phyloP scores from a whole-genome alignment of 345 rosid genomes.

The Eucalyptus regnans region DNA sequence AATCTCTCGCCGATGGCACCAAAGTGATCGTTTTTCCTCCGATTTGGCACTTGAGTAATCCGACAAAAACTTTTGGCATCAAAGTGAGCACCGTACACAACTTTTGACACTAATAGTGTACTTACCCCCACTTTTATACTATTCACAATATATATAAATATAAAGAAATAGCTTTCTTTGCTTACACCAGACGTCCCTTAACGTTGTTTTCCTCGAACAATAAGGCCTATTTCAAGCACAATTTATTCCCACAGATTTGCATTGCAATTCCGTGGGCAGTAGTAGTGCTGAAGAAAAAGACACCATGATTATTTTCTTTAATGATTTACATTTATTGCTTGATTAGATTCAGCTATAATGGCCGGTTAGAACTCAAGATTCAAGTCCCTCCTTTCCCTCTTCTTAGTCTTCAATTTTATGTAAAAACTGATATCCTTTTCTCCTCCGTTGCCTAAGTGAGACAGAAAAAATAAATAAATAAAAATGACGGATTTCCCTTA shows the following conservation, averaged over 20 bases:
- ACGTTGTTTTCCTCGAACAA: neutral
- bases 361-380: neutral
- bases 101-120: too few relatives aligned
- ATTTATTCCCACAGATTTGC: neutral
- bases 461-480: neutral
- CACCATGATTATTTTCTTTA: neutral
- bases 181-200: neutral
- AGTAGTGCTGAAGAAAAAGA: neutral
- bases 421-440: neutral
- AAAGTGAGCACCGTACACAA: too few relatives aligned
- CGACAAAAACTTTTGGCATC: too few relatives aligned
- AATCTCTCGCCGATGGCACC: too few relatives aligned
- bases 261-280: neutral
- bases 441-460: neutral
- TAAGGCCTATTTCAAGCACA: neutral
- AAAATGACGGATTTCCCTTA: neutral
- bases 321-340: neutral
- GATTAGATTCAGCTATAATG: neutral
- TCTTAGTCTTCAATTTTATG: neutral
- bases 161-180: neutral
- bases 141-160: neutral
- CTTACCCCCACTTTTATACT: neutral
- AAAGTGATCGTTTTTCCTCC: too few relatives aligned
- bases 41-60: too few relatives aligned
- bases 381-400: neutral